These are phyloP conservation scores for Cryptococcus neoformans DNA, from an alignment of 1,284 basidiomycete species.

Conservation along the genomic window DNA sequence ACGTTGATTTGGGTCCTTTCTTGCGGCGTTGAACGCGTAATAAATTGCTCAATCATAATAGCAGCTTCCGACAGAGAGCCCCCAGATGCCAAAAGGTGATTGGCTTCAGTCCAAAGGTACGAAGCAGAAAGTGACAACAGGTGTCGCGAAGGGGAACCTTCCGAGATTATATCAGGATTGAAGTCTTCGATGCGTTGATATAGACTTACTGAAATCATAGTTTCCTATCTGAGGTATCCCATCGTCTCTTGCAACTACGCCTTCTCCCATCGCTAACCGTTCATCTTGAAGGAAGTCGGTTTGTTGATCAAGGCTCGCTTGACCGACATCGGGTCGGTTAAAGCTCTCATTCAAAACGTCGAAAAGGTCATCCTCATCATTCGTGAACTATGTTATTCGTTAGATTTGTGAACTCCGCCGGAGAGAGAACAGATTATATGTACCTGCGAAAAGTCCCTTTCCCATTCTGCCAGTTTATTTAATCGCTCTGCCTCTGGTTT, in stretches of 20 bases:
- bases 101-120: constrained; percentile 27
- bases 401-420: neutral
- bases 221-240: constrained; percentile 67
- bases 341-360: constrained; percentile 41
- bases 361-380: constrained; percentile 47
- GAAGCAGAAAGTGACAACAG: neutral
- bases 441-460: constrained; percentile 75
- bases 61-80: constrained; percentile 83
- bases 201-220: constrained; percentile 66
- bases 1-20: constrained; percentile 14
- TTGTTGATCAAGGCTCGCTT: constrained; percentile 38
- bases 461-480: constrained; percentile 78
- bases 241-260: constrained; percentile 47
- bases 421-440: neutral
- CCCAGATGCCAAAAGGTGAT: constrained; percentile 63
- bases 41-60: constrained; percentile 80
- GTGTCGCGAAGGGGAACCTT: constrained; percentile 51
- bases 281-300: constrained; percentile 34
- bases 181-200: neutral
- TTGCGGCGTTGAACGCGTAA: constrained; percentile 51
- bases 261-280: constrained; percentile 2
- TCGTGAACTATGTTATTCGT: constrained; percentile 28
- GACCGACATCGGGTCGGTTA: constrained; percentile 41
- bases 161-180: neutral
- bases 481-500: constrained; percentile 49